These are phyloP conservation scores for Ochromonas danica DNA, from an alignment of 108 stramenopile genomes.

Conservation along the genomic window DNA sequence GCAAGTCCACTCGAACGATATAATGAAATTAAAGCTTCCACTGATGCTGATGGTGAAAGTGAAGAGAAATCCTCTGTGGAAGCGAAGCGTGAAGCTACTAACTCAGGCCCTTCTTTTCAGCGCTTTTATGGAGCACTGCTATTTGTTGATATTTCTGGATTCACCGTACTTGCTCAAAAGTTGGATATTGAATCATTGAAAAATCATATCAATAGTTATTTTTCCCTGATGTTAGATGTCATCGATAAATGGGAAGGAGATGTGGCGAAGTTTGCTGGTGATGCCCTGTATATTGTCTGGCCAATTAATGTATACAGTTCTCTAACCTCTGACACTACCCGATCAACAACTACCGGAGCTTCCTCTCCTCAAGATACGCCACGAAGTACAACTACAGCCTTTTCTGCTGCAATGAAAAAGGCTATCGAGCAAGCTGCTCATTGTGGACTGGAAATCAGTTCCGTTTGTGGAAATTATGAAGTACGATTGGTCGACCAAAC, in stretches of 20 bases:
- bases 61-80: no score
- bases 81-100: no score
- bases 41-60: no score
- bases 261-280: constrained; percentile 60
- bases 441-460: not conserved
- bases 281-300: constrained; percentile 58
- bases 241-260: constrained; percentile 50
- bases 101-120: constrained; percentile 27
- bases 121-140: constrained; percentile 56
- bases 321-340: not conserved
- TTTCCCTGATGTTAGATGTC: constrained; percentile 46
- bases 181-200: constrained; percentile 66
- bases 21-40: no score
- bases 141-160: constrained; percentile 80
- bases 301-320: not conserved
- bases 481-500: not conserved
- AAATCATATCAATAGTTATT: constrained; percentile 54
- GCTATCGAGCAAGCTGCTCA: not conserved
- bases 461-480: not conserved
- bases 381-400: no score
- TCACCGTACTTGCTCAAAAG: constrained; percentile 68
- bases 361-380: not conserved
- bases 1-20: no score
- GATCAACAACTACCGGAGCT: not conserved
- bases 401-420: no score